Percentiles rank a stretch among this genome's conserved stretches.
Evolutionary conservation across 805 yeast genomes (phyloP).

Genomic region (Candida anglica): DNA sequence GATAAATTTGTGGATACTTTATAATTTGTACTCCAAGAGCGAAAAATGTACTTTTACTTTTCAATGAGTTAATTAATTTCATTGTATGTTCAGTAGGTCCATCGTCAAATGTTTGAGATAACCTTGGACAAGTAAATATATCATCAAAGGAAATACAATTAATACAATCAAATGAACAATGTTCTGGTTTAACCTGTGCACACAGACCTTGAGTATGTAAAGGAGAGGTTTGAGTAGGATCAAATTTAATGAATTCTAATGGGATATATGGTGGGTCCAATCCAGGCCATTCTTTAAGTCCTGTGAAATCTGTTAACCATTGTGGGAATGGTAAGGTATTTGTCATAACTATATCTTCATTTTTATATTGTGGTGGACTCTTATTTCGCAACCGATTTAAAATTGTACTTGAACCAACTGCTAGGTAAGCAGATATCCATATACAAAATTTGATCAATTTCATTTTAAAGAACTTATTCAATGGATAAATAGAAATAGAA

Average conservation of each 20-base stretch:
- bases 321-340: constrained; percentile 55
- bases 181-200: constrained; percentile 24
- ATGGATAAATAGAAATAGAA: no score
- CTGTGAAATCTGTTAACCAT: constrained; percentile 78
- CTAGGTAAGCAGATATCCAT: no score
- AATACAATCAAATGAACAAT: constrained; percentile 83
- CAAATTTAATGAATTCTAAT: constrained; percentile 62
- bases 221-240: constrained; percentile 42
- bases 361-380: no score
- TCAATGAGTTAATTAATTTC: constrained; percentile 51
- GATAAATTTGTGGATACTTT: constrained; percentile 69
- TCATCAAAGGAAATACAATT: constrained; percentile 77
- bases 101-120: constrained; percentile 91
- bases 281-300: constrained; percentile 79
- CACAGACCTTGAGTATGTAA: constrained; percentile 60
- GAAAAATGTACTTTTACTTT: constrained; percentile 69
- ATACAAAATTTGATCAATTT: no score
- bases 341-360: no score
- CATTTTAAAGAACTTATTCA: no score
- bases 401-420: no score
- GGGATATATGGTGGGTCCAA: constrained; percentile 85
- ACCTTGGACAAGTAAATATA: constrained; percentile 63
- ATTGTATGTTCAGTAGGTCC: constrained; percentile 82
- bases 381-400: no score
- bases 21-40: constrained; percentile 81